Conservation (phyloP, 495 filamentous ascomycete genomes). For the Podospora pseudocomata region DNA sequence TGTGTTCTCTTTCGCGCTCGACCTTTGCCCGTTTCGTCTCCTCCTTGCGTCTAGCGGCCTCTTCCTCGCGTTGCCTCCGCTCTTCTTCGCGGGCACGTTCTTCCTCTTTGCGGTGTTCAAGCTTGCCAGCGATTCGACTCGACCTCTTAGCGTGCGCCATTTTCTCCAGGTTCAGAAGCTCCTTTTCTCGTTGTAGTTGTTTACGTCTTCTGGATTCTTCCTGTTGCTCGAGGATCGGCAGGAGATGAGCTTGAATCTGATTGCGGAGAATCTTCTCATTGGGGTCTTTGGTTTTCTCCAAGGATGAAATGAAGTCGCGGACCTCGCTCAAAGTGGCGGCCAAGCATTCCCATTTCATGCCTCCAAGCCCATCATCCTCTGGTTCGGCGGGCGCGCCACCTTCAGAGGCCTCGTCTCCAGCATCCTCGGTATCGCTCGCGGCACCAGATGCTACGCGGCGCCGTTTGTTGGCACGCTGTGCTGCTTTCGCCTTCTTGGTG, state of each 20-base stretch:
- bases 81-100: conserved; percentile 70
- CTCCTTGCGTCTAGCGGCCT: conserved; percentile 64
- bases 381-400: conserved; percentile 38
- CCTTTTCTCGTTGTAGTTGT: conserved; percentile 67
- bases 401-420: conserved; percentile 41
- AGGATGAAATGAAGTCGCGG: conserved; percentile 62
- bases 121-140: conserved; percentile 76
- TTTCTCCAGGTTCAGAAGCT: conserved; percentile 73
- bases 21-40: conserved; percentile 63
- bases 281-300: conserved; percentile 69
- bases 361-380: conserved; percentile 60
- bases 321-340: conserved; percentile 77
- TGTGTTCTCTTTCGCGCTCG: conserved; percentile 69
- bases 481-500: conserved; percentile 67
- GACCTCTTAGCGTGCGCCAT: conserved; percentile 92
- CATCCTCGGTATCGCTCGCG: conserved; percentile 54
- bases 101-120: conserved; percentile 70
- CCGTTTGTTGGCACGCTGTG: conserved; percentile 67
- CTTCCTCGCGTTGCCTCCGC: conserved; percentile 61
- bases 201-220: conserved; percentile 72
- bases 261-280: conserved; percentile 76
- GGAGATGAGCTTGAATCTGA: conserved; percentile 65
- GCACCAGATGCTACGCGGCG: conserved; percentile 57
- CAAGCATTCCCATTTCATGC: conserved; percentile 86
- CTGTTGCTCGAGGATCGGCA: conserved; percentile 78